phyloP scores from a whole-genome alignment of 1,284 basidiomycete genomes.

The Sanghuangporus weigelae region DNA sequence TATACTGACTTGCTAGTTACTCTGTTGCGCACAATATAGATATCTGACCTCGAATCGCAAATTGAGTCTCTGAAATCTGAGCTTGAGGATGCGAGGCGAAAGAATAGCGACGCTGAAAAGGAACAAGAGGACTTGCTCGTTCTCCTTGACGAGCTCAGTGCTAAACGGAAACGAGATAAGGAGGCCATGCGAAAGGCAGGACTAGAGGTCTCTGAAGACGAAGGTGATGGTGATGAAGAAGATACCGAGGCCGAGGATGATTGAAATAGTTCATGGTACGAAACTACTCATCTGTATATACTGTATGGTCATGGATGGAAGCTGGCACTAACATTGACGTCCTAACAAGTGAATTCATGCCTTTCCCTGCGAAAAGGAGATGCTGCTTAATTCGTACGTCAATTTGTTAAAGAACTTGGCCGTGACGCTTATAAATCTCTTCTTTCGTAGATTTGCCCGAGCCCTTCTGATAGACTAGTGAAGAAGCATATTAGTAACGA shows the following conservation, averaged over 20 bases:
- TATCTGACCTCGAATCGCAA: constrained; percentile 19
- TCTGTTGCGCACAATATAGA: not conserved
- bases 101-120: constrained; percentile 79
- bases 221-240: constrained; percentile 71
- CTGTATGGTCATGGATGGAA: too few species aligned
- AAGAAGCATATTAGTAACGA: too few species aligned
- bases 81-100: constrained; percentile 53
- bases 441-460: too few species aligned
- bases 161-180: constrained; percentile 84
- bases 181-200: constrained; percentile 49
- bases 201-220: constrained; percentile 88
- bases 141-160: constrained; percentile 85
- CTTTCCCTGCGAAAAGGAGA: too few species aligned
- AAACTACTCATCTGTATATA: not conserved
- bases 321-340: too few species aligned
- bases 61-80: constrained; percentile 41
- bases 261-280: not conserved
- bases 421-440: too few species aligned
- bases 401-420: too few species aligned
- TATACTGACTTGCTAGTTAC: not conserved
- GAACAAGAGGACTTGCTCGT: constrained; percentile 95
- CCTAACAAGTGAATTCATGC: too few species aligned
- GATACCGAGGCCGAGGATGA: constrained; percentile 39
- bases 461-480: too few species aligned
- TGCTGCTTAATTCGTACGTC: too few species aligned